Evolutionary conservation across 2,329 filamentous ascomycete species (phyloP).

Genomic region (Ophiostoma quercus): DNA sequence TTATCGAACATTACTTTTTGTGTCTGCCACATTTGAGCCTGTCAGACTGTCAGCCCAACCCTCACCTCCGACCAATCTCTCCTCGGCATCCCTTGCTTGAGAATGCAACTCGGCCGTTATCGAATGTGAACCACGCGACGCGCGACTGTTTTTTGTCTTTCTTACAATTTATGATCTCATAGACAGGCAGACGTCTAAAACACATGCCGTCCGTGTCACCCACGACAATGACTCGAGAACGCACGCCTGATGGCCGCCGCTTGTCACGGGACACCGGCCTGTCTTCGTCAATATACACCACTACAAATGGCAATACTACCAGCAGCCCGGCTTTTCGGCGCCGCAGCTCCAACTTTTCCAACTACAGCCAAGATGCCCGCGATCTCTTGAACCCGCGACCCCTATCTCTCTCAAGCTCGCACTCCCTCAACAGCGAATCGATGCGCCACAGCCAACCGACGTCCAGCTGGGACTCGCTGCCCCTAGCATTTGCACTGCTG

Average conservation of each 20-base stretch:
- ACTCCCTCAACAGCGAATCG: constrained; percentile 30
- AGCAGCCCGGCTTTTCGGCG: constrained; percentile 30
- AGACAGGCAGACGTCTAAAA: not conserved
- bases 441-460: constrained; percentile 45
- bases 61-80: not conserved
- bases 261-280: not conserved
- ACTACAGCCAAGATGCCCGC: constrained; percentile 67
- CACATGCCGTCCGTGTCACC: not conserved
- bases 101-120: not conserved
- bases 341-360: constrained; percentile 62
- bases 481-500: constrained; percentile 75
- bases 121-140: not conserved
- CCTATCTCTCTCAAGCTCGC: constrained; percentile 29
- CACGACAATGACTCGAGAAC: not conserved
- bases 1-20: not conserved
- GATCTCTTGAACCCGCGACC: constrained; percentile 59
- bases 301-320: not conserved
- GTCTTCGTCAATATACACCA: not conserved
- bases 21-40: not conserved
- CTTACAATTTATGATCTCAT: not conserved
- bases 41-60: not conserved
- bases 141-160: not conserved
- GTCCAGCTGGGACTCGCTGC: constrained; percentile 72
- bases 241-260: not conserved
- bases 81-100: not conserved